Evolutionary conservation across 169 alveolate species (phyloP).

Genomic region (Hepatocystis sp.): DNA sequence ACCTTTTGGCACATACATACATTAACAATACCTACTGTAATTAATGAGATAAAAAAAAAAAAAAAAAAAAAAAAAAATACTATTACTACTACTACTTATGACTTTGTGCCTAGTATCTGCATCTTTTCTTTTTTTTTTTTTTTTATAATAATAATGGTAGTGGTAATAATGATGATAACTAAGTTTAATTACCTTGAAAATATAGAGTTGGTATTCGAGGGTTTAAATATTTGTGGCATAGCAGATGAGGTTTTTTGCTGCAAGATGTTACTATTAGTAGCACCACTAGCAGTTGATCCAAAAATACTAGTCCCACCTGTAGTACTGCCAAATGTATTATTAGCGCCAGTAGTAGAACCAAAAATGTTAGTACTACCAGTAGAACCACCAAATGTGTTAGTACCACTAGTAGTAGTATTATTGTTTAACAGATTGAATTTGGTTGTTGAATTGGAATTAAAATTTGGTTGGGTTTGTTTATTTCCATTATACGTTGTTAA

Average conservation of each 20-base stretch:
- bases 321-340: background rate
- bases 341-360: background rate
- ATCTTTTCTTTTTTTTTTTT: background rate
- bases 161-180: too few species aligned
- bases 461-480: constrained; percentile 5
- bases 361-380: background rate
- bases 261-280: constrained; percentile 5
- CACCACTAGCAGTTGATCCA: background rate
- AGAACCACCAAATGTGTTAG: background rate
- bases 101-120: too few species aligned
- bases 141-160: too few species aligned
- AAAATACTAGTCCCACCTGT: background rate
- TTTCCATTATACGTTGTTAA: constrained; percentile 9
- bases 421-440: background rate
- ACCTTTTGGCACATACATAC: too few species aligned
- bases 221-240: constrained; percentile 5
- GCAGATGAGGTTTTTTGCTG: constrained; percentile 21
- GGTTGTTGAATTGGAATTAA: constrained; percentile 3
- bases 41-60: too few species aligned
- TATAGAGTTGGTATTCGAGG: constrained; percentile 18
- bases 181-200: constrained; percentile 66
- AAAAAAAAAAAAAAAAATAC: too few species aligned
- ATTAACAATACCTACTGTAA: too few species aligned
- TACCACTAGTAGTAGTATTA: background rate
- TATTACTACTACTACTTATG: too few species aligned